phyloP scores from a whole-genome alignment of 2,329 filamentous ascomycete species.

The Monosporascus ibericus region DNA sequence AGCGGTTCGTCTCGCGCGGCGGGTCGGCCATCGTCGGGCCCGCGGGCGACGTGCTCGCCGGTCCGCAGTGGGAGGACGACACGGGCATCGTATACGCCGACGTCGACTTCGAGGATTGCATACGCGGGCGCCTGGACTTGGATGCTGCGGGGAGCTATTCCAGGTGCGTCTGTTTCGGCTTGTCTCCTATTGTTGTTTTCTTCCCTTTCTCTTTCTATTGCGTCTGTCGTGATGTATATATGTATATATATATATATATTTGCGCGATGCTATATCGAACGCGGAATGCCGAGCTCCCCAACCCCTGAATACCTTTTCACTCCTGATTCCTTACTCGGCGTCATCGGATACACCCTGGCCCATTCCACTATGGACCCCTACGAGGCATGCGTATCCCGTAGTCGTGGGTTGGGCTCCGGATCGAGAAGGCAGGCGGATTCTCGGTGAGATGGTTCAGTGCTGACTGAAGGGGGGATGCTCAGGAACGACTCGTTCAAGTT shows the following conservation, averaged over 20 bases:
- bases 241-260: no score
- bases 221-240: no score
- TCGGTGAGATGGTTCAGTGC: background rate
- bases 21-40: conserved; percentile 80
- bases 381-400: no score
- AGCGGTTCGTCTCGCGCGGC: conserved; percentile 58
- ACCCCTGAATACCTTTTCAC: no score
- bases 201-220: background rate
- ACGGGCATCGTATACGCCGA: conserved; percentile 62
- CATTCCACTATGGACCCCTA: no score
- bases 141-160: conserved; percentile 85
- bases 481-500: conserved; percentile 58
- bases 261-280: no score
- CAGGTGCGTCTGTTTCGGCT: conserved; percentile 41
- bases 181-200: background rate
- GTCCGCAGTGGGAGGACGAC: conserved; percentile 78
- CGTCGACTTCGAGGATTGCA: conserved; percentile 83
- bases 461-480: conserved; percentile 8
- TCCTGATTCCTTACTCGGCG: no score
- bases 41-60: conserved; percentile 70
- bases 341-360: no score
- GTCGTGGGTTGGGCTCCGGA: no score
- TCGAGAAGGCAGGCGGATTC: background rate
- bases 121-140: conserved; percentile 72
- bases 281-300: no score